Conservation (phyloP, 192 early-diverging fungal genomes). For the Endogone sp. region DNA sequence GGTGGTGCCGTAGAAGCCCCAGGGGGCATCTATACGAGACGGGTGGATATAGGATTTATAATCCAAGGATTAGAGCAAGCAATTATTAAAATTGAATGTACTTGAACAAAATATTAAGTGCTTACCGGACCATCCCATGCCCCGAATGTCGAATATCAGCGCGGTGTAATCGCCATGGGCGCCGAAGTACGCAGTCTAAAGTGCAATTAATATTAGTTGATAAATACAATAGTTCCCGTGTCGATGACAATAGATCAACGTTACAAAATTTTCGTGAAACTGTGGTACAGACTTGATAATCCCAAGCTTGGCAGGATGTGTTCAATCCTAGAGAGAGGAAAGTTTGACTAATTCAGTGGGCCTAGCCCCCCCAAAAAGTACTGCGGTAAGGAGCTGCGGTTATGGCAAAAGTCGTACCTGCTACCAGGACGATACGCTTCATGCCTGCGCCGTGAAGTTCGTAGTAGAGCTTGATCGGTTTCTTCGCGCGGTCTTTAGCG, state of each 20-base stretch:
- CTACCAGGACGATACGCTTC: conserved; percentile 62
- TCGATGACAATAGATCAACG: neutral
- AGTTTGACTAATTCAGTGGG: neutral
- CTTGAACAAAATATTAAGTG: too few species aligned
- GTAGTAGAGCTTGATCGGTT: conserved; percentile 62
- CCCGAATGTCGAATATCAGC: conserved; percentile 81
- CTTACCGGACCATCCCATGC: conserved; percentile 59
- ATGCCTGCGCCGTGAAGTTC: conserved; percentile 69
- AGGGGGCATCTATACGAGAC: conserved; percentile 9
- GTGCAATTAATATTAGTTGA: too few species aligned
- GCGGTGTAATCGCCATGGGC: conserved; percentile 59
- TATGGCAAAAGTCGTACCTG: conserved; percentile 54
- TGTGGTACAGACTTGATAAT: conserved; percentile 26
- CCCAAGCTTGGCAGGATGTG: conserved; percentile 34
- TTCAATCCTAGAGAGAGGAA: conserved; percentile 13
- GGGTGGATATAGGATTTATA: too few species aligned
- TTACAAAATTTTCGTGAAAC: neutral
- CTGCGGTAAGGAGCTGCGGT: too few species aligned
- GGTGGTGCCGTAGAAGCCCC: conserved; percentile 44
- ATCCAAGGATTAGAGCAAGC: too few species aligned
- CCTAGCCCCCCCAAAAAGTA: too few species aligned
- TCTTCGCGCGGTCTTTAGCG: conserved; percentile 22
- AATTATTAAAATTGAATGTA: too few species aligned
- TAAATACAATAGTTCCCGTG: neutral
- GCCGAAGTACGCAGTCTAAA: conserved; percentile 60